A percentile compares a stretch with the other conserved stretches of the same genome.
phyloP scores from a whole-genome alignment of 2,329 filamentous ascomycete species.

The Epichloe gansuensis region DNA sequence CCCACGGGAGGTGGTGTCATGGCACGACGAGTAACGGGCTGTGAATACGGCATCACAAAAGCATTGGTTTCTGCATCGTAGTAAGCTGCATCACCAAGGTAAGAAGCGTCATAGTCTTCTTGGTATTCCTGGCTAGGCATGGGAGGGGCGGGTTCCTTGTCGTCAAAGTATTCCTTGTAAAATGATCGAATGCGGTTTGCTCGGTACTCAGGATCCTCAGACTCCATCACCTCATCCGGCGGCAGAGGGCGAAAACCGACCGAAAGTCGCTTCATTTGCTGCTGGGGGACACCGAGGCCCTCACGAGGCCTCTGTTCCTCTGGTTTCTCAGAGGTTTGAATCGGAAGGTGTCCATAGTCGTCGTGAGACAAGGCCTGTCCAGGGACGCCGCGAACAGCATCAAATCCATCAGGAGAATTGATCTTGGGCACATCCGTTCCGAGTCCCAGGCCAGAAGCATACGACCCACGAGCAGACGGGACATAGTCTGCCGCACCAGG shows the following conservation, averaged over 20 bases:
- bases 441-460: conserved; percentile 21
- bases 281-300: conserved; percentile 40
- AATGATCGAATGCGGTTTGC: conserved; percentile 96
- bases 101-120: conserved; percentile 62
- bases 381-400: conserved; percentile 5
- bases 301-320: conserved; percentile 20
- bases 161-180: conserved; percentile 99
- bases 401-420: conserved; percentile 11
- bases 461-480: conserved; percentile 15
- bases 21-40: conserved; percentile 75
- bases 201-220: conserved; percentile 84
- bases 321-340: conserved; percentile 20
- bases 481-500: conserved; percentile 10
- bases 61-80: conserved; percentile 55
- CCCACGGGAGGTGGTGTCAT: conserved; percentile 82
- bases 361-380: conserved; percentile 7
- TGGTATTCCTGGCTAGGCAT: conserved; percentile 42
- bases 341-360: conserved; percentile 12
- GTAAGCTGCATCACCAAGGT: conserved; percentile 52
- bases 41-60: conserved; percentile 71
- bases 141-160: conserved; percentile 41
- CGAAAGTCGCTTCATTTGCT: conserved; percentile 47
- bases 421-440: conserved; percentile 24
- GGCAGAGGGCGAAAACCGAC: conserved; percentile 74
- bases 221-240: conserved; percentile 62